These are phyloP conservation scores for Mycena maculata DNA, from an alignment of 768 basidiomycete species.

Conservation along the genomic window DNA sequence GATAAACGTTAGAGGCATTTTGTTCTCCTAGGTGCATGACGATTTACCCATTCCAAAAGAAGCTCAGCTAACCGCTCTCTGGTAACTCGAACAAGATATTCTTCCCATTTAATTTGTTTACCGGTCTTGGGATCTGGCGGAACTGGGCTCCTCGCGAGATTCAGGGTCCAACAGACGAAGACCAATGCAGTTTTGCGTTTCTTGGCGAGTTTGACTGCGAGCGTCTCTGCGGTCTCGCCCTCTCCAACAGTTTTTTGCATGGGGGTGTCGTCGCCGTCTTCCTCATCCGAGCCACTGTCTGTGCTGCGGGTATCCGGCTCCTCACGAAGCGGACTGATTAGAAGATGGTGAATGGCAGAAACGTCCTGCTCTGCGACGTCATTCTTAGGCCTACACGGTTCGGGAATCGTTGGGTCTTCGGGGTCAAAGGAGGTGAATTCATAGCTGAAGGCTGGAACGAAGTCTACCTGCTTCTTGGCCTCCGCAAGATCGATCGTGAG, in stretches of 20 bases:
- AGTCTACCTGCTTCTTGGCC: not conserved
- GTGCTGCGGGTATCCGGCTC: not conserved
- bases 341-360: slow-evolving; percentile 3
- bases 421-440: not conserved
- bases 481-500: slow-evolving; percentile 22
- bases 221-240: not conserved
- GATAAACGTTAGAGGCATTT: not conserved
- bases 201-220: not conserved
- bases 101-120: not conserved
- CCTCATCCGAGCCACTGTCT: not conserved
- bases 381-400: not conserved
- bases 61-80: not conserved
- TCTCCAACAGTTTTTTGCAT: not conserved
- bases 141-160: not conserved
- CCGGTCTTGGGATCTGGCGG: slow-evolving; percentile 3
- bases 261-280: not conserved
- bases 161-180: slow-evolving; percentile 3
- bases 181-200: slow-evolving; percentile 1
- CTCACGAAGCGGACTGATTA: not conserved
- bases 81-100: not conserved
- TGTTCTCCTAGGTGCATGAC: not conserved
- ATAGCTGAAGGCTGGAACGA: not conserved
- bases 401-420: not conserved
- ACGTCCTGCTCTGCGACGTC: slow-evolving; percentile 1
- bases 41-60: slow-evolving; percentile 5